Evolutionary conservation across 1,139 yeast species (phyloP), one percentile per base, ranked within the genome.

Genomic region (Diutina ranongensis): DNA sequence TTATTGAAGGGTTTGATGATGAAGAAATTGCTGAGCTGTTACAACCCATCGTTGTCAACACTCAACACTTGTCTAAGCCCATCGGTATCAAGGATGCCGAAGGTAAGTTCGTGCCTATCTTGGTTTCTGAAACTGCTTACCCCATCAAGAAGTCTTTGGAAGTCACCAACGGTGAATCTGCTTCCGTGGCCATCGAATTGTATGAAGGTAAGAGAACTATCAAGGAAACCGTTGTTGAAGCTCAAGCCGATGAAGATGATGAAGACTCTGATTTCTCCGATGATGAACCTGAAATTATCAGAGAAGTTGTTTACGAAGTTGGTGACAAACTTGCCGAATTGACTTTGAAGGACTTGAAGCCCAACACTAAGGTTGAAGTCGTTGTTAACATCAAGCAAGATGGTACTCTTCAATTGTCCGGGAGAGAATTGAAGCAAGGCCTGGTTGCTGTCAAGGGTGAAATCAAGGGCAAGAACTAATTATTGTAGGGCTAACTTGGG

Each of bases 1-100:
- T 94, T 62, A 74, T 89, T 53, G 85, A 86, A 57, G 71, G 79
- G 47, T 87, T 83, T 57, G 97, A 89, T 59, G 86, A 76, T 49
- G 94, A 84, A 47, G 97, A 89, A 67, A 75, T 92, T 56, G 71
- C 74, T 47, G 95, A 88, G 65, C 83, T 95, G 50, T 72, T 83
- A 56, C 84, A 85, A 64, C 94, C 97, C 44, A 77, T 85, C 49
- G 86, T 89, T 50, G 75, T 88, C 54, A 85, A 85, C 71, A 88
- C 96, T 50, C 94, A 88, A 61, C 97, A 94, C 62, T 68, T 88
- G 53, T 62, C 76, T 53, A 80, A 83, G 62, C 82, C 97, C 47
- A 81, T 92, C 60, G 99, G 98, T 64, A 68, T 89, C 55, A 77
- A 81, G 62, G 82, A 80, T 55, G 80, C 78, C 45, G 76, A 77